Base-by-base conservation (phyloP, 2,329 filamentous ascomycete species). In the Penicillium sp. region DNA sequence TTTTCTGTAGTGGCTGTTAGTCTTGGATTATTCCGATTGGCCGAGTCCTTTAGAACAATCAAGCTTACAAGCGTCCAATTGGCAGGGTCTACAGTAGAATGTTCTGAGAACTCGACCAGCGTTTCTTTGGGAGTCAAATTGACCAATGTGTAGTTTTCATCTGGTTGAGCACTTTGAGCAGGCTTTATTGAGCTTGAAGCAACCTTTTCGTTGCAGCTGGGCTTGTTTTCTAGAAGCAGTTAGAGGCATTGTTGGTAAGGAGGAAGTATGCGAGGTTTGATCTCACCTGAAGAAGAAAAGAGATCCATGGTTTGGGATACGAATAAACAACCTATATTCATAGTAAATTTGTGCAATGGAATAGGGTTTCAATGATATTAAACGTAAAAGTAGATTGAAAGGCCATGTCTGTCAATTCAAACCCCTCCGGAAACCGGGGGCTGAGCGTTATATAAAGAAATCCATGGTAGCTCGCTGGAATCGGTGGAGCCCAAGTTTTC, bases 11-110 rank as follows among this genome's bases (percentile, higher is more conserved):
- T 50, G 57, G 44, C 30, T 19, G 17, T 17, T 12, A 22, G 4
- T 4, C 15, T 15, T 44, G 22, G 1, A n/a, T 12, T 8, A 17
- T 22, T 45, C 15, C 26, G 9, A 33, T 24, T 3, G 26, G 30
- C 28, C n/a, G 15, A 5, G 17, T 13, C 2, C 7, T 37, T 4
- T 3, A 37, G 13, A 15, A 59, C 33, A 28, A 53, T 54, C 33
- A 15, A 61, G 60, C 70, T 60, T 69, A 73, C 71, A 65, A 72
- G 57, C 10, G 64, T 50, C 73, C 73, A 75, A 22, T 74, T 73
- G 38, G 63, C 67, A 7, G 73, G 73, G 38, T 71, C 68, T 35
- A 51, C 60, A 5, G 64, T 38, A 10, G 73, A 73, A 22, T 63
- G 62, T 17, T 70, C 64, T 17, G 64, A 59, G 44, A 74, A 75